These are phyloP conservation scores for Przewalskia tangutica DNA, from an alignment of 257 asterid genomes.

Conservation along the genomic window DNA sequence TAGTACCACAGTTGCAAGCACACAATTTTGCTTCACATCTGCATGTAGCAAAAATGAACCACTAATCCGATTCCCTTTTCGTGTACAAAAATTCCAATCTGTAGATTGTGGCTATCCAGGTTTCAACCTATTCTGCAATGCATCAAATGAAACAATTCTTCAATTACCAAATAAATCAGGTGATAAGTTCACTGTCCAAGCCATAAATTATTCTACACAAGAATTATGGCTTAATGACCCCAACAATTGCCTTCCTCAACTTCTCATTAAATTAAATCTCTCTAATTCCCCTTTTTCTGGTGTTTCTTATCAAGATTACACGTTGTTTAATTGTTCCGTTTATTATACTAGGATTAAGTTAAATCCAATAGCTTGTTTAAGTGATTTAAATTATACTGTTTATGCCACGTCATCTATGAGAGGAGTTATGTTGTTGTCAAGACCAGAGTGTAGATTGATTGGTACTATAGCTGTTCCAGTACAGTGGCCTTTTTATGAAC, in stretches of 20 bases:
- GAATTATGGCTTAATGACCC: slow-evolving; percentile 51
- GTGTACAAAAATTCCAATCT: slow-evolving; percentile 23
- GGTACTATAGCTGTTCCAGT: slow-evolving; percentile 42
- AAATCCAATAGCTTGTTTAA: slow-evolving; percentile 36
- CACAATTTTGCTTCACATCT: slow-evolving; percentile 21
- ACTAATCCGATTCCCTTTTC: slow-evolving; percentile 47
- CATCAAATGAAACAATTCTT: slow-evolving; percentile 21
- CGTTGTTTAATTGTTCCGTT: slow-evolving; percentile 37
- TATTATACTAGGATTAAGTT: slow-evolving; percentile 5
- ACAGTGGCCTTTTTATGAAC: slow-evolving; percentile 25
- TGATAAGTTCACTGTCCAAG: slow-evolving; percentile 19
- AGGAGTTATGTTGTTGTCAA: slow-evolving; percentile 9
- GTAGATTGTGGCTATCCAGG: slow-evolving; percentile 47
- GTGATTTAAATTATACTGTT: slow-evolving; percentile 29
- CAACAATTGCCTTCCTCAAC: slow-evolving; percentile 36
- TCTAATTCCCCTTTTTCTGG: slow-evolving; percentile 43
- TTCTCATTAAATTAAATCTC: slow-evolving; percentile 36
- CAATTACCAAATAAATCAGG: slow-evolving; percentile 25
- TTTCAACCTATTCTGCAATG: slow-evolving; percentile 37
- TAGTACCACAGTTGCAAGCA: neutral
- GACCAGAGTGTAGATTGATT: slow-evolving; percentile 21
- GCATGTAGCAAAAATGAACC: slow-evolving; percentile 26
- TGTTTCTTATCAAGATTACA: slow-evolving; percentile 20
- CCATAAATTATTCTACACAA: slow-evolving; percentile 33
- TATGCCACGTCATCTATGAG: slow-evolving; percentile 33